Percentiles rank a stretch among this genome's conserved stretches.
Conservation (phyloP, 805 yeast species). For the Wickerhamomyces kurtzmanii region DNA sequence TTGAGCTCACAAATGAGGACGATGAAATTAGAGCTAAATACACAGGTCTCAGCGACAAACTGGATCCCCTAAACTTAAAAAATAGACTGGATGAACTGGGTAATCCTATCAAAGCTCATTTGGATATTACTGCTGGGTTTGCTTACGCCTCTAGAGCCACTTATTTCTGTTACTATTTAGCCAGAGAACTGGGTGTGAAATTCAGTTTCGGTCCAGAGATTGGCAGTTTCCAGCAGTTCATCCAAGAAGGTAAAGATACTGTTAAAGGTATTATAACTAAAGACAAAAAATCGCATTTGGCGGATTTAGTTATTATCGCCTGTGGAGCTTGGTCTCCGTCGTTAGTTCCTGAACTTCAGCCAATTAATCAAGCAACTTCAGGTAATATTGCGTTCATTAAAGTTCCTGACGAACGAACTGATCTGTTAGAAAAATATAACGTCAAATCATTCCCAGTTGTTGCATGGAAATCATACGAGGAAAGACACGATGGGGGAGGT, state of each 20-base stretch:
- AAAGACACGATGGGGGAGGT: slow-evolving; percentile 20
- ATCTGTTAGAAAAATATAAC: slow-evolving; percentile 12
- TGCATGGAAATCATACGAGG: slow-evolving; percentile 20
- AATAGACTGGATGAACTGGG: slow-evolving; percentile 7
- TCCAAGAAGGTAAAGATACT: too few species aligned
- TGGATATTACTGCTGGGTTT: slow-evolving; percentile 21
- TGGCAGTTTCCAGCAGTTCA: too few species aligned
- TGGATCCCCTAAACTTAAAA: too few species aligned
- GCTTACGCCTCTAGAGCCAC: too few species aligned
- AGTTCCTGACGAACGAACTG: too few species aligned
- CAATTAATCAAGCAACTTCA: slow-evolving; percentile 19
- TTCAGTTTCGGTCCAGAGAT: too few species aligned
- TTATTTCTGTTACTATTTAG: too few species aligned
- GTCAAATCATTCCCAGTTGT: slow-evolving; percentile 14
- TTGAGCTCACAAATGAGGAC: slow-evolving; percentile 10
- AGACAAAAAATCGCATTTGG: slow-evolving; percentile 6
- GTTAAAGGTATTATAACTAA: slow-evolving; percentile 11
- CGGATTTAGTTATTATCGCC: slow-evolving; percentile 4
- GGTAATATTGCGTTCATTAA: slow-evolving; percentile 20
- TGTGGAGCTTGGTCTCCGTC: slow-evolving; percentile 11
- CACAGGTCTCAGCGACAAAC: slow-evolving; percentile 9
- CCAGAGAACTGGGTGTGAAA: too few species aligned
- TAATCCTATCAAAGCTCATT: slow-evolving; percentile 11
- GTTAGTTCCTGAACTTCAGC: slow-evolving; percentile 18
- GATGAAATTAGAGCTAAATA: slow-evolving; percentile 12